Evolutionary conservation across 2,329 filamentous ascomycete species (phyloP).

Genomic region (Pestalotiopsis fici): DNA sequence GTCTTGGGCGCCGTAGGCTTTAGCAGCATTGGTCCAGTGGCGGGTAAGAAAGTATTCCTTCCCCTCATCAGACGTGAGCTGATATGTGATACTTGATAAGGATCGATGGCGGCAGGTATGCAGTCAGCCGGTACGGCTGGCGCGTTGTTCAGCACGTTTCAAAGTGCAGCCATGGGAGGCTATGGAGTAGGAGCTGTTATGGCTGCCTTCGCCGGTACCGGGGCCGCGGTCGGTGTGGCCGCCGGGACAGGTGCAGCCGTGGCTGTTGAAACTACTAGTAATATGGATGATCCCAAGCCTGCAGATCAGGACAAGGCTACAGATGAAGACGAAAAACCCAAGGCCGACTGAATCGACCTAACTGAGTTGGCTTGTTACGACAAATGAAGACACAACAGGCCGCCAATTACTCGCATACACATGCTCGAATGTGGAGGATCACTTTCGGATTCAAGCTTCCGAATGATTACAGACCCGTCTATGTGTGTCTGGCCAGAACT

Average conservation of each 20-base stretch:
- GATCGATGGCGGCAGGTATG: neutral
- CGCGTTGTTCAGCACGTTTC: neutral
- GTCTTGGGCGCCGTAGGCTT: neutral
- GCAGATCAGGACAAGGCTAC: neutral
- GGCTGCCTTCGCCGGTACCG: neutral
- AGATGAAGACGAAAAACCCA: neutral
- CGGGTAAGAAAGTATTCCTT: neutral
- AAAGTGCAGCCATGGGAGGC: slow-evolving; percentile 6
- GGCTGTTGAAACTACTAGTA: neutral
- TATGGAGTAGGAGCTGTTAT: neutral
- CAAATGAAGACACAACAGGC: too few species aligned
- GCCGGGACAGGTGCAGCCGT: neutral
- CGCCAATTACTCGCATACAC: too few species aligned
- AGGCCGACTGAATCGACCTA: neutral
- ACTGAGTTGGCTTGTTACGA: neutral
- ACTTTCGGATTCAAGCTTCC: too few species aligned
- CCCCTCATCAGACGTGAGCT: neutral
- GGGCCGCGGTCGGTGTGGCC: neutral
- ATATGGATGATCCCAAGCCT: neutral
- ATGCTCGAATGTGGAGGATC: too few species aligned
- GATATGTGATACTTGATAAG: neutral
- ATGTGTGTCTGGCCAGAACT: too few species aligned
- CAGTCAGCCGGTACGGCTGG: neutral
- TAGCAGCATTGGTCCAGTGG: neutral
- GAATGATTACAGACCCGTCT: too few species aligned